phyloP scores from a whole-genome alignment of 2,329 filamentous ascomycete genomes.

The Fusarium buxicola region DNA sequence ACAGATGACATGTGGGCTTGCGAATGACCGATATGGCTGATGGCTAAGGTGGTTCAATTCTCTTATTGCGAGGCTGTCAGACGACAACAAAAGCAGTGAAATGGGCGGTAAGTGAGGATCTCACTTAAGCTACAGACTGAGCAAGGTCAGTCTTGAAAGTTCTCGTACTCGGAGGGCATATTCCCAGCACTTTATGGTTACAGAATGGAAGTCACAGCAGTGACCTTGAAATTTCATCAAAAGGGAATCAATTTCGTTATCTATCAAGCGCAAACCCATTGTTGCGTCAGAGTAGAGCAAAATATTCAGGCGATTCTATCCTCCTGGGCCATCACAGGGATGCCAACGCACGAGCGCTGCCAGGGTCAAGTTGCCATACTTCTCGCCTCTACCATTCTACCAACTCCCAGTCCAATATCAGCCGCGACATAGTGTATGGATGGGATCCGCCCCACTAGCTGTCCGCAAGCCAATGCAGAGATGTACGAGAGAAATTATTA shows the following conservation, averaged over 20 bases:
- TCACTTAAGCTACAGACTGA: no score
- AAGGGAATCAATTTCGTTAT: constrained; percentile 50
- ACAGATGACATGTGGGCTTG: no score
- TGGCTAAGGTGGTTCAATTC: no score
- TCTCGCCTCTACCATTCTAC: constrained; percentile 50
- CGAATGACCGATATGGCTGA: no score
- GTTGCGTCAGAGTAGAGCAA: constrained; percentile 27
- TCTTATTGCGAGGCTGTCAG: no score
- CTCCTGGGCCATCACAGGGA: constrained; percentile 19
- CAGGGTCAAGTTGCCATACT: constrained; percentile 31
- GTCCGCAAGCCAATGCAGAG: constrained; percentile 46
- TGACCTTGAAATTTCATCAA: constrained; percentile 16
- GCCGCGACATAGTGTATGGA: constrained; percentile 43
- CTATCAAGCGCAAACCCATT: constrained; percentile 45
- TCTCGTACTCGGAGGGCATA: no score
- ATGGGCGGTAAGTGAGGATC: no score
- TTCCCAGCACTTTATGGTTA: no score
- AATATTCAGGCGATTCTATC: constrained; percentile 19
- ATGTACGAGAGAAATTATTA: constrained; percentile 57
- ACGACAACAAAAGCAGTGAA: no score
- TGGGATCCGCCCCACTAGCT: constrained; percentile 33
- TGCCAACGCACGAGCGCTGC: constrained; percentile 8
- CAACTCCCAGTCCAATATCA: constrained; percentile 51
- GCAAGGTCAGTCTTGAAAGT: no score
- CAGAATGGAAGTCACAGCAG: neutral